These are phyloP conservation scores for Cladophialophora bantiana DNA, from an alignment of 2,329 filamentous ascomycete genomes.

Conservation along the genomic window DNA sequence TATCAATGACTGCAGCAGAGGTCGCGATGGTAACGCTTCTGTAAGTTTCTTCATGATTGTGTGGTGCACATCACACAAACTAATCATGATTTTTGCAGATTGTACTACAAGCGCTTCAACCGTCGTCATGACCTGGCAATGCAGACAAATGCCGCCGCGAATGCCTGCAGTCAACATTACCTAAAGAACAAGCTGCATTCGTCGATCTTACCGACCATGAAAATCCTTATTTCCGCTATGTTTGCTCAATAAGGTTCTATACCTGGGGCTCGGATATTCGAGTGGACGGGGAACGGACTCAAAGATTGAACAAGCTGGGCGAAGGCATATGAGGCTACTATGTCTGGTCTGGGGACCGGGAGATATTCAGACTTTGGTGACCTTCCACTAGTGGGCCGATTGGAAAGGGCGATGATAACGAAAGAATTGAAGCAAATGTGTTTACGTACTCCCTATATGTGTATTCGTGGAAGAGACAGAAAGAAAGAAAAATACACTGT, in stretches of 20 bases:
- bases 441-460: neutral
- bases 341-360: neutral
- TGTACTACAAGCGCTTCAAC: constrained; percentile 8
- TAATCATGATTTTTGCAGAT: neutral
- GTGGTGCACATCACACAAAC: neutral
- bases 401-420: neutral
- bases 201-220: constrained; percentile 2
- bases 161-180: neutral
- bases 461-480: too few species aligned
- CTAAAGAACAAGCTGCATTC: constrained; percentile 4
- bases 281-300: neutral
- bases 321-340: neutral
- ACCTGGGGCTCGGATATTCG: neutral
- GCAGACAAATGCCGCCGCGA: neutral
- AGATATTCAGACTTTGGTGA: neutral
- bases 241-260: neutral
- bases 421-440: neutral
- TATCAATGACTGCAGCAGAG: constrained; percentile 3
- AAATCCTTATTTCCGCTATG: constrained; percentile 5
- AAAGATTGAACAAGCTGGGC: neutral
- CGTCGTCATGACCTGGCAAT: neutral
- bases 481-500: neutral
- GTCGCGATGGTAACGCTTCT: constrained; percentile 4
- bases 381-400: neutral
- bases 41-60: neutral